phyloP scores from a whole-genome alignment of 1,284 basidiomycete genomes.

The Melampsora occidentalis region DNA sequence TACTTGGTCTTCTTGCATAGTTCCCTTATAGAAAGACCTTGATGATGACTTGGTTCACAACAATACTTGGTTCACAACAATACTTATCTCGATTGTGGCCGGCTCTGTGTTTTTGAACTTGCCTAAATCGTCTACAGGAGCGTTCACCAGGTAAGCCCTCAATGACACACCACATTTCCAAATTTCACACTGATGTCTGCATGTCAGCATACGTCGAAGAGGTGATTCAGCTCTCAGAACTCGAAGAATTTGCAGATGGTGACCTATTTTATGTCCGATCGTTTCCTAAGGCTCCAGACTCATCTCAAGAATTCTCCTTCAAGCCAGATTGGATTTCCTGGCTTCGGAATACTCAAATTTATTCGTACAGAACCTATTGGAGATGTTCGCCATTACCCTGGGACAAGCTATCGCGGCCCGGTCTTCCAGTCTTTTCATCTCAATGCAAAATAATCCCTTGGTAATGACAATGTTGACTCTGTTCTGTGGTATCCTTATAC shows the following conservation, averaged over 20 bases:
- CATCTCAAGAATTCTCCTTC: slow-evolving; percentile 10
- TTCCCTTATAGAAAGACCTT: slow-evolving; percentile 61
- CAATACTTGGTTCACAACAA: slow-evolving; percentile 50
- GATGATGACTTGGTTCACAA: too few relatives aligned
- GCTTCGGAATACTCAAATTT: too few relatives aligned
- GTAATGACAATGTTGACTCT: slow-evolving; percentile 20
- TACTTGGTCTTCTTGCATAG: slow-evolving; percentile 83
- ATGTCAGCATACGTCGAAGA: slow-evolving; percentile 57
- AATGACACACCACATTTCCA: too few relatives aligned
- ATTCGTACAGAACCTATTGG: too few relatives aligned
- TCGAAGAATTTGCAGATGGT: slow-evolving; percentile 59
- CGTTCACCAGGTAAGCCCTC: slow-evolving; percentile 72
- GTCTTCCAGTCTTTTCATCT: slow-evolving; percentile 35
- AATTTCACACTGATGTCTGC: neutral
- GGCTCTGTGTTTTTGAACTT: slow-evolving; percentile 63
- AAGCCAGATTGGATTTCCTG: slow-evolving; percentile 51
- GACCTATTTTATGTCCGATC: slow-evolving; percentile 54
- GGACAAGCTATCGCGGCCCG: slow-evolving; percentile 41
- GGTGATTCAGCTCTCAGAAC: slow-evolving; percentile 59
- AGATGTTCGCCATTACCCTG: slow-evolving; percentile 37
- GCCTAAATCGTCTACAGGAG: slow-evolving; percentile 71
- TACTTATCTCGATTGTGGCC: slow-evolving; percentile 67
- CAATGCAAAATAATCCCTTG: slow-evolving; percentile 28
- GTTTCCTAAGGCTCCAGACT: neutral
- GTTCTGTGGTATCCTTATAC: slow-evolving; percentile 49